Evolutionary conservation across 805 yeast genomes (phyloP).

Genomic region (Hanseniaspora vineae): DNA sequence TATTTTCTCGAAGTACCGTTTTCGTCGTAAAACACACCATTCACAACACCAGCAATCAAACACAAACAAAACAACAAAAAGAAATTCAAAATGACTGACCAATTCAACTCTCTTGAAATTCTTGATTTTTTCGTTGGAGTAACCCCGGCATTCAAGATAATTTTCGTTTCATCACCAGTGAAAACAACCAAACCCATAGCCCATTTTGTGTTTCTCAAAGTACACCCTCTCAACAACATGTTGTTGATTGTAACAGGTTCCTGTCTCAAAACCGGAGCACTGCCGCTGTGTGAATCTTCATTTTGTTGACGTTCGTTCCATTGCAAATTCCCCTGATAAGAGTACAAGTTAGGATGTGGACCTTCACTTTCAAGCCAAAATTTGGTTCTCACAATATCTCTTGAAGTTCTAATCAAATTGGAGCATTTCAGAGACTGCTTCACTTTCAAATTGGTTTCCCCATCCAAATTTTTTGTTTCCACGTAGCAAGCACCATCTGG

Average conservation of each 20-base stretch:
- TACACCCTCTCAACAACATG: conserved; percentile 59
- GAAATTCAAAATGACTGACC: conserved; percentile 57
- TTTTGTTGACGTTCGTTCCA: conserved; percentile 29
- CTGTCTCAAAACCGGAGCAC: conserved; percentile 13
- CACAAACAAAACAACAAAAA: conserved; percentile 50
- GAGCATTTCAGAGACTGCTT: conserved; percentile 61
- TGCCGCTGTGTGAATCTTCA: background rate
- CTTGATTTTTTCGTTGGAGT: conserved; percentile 71
- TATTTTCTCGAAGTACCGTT: conserved; percentile 39
- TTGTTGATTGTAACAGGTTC: conserved; percentile 64
- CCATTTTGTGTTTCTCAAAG: conserved; percentile 75
- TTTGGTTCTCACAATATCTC: conserved; percentile 36
- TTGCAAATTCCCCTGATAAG: conserved; percentile 60
- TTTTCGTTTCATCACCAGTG: conserved; percentile 71
- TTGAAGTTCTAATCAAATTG: conserved; percentile 32
- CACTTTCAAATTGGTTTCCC: conserved; percentile 66
- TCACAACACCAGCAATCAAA: conserved; percentile 55
- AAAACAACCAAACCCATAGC: conserved; percentile 63
- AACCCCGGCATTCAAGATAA: conserved; percentile 67
- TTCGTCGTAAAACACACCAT: conserved; percentile 49
- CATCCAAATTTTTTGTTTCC: conserved; percentile 74
- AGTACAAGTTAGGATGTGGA: conserved; percentile 66
- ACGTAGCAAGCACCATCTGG: conserved; percentile 59
- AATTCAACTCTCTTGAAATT: conserved; percentile 59
- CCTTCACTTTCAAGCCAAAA: conserved; percentile 76